Base-by-base conservation (phyloP, 495 filamentous ascomycete species). In the Mycothermus thermophilus region DNA sequence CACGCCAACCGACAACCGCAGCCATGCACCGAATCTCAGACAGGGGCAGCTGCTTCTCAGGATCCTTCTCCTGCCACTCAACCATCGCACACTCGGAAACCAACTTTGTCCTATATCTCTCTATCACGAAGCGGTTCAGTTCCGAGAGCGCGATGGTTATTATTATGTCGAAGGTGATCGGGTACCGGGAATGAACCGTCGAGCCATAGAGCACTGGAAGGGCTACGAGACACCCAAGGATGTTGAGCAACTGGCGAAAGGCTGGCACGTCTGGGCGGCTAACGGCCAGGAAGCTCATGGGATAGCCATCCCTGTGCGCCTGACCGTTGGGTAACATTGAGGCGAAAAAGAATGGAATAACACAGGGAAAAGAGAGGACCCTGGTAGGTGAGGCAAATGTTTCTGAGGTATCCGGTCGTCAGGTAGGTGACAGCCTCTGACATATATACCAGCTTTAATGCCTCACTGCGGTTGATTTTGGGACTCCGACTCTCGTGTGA, bases 111-210 rank as follows among this genome's bases (percentile, higher is more conserved):
- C 38, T 16, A 6, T 27, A 19, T 14, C 38, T 27, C 14, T 41
- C 38, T 4, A 41, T 33, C 12, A 34, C 33, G 16, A 35, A 41
- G 12, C 38, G 38, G 27, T 35, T 41, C 7, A 41, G 21, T 26
- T 41, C 38, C n/a, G 38, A 35, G 4, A 41, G 19, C 5, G 38
- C 38, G 15, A 41, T 41, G 9, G 38, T 41, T 25, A 41, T 35
- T 25, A 41, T 8, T 12, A 41, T 34, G 20, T 41, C 38, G 2
- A 41, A 16, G 1, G 38, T 35, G 3, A 41, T 27, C 1, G 38
- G 38, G n/a, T 35, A 41, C 4, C 27, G 23, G 16, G 19, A 35
- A 27, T 35, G 38, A 7, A 33, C 38, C 5, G 38, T 41, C 2
- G 38, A 34, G 0, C 34, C 6, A 10, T 34, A 34, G n/a, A 35